Evolutionary conservation across 371 early-diverging fungal genomes (phyloP).

Genomic region (Mucor velutinosus): DNA sequence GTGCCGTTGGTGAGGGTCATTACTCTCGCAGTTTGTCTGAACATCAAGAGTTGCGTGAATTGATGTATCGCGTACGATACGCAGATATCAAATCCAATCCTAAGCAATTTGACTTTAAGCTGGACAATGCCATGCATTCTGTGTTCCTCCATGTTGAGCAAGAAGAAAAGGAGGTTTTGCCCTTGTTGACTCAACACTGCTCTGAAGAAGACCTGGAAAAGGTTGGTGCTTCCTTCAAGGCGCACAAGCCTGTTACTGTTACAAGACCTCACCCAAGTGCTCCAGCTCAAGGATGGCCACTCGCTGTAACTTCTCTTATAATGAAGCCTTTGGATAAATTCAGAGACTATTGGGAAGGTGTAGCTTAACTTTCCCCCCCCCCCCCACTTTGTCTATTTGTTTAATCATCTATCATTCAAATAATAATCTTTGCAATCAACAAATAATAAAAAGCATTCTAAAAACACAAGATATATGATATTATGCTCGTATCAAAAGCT

Average conservation of each 20-base stretch:
- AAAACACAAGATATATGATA: too few species aligned
- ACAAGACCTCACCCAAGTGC: slow-evolving; percentile 21
- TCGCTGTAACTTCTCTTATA: slow-evolving; percentile 4
- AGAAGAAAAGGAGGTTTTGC: slow-evolving; percentile 17
- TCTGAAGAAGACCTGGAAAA: slow-evolving; percentile 8
- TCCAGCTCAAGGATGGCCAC: slow-evolving; percentile 14
- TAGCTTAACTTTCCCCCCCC: neutral
- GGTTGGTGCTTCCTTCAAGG: slow-evolving; percentile 13
- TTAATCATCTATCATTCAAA: too few species aligned
- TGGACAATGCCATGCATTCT: slow-evolving; percentile 9
- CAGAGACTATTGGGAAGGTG: slow-evolving; percentile 2
- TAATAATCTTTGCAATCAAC: too few species aligned
- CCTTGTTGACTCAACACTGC: slow-evolving; percentile 7
- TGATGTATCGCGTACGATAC: neutral
- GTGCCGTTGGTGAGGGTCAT: slow-evolving; percentile 1
- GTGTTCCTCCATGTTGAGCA: slow-evolving; percentile 5
- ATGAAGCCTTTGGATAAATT: slow-evolving; percentile 9
- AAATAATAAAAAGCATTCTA: too few species aligned
- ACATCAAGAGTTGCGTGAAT: slow-evolving; percentile 5
- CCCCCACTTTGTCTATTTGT: too few species aligned
- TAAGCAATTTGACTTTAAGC: slow-evolving; percentile 2
- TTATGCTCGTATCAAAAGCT: too few species aligned
- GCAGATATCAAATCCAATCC: slow-evolving; percentile 1
- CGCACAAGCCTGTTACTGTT: slow-evolving; percentile 12
- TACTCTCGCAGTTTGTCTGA: neutral